Percentiles rank a stretch among this genome's conserved stretches.
phyloP scores from a whole-genome alignment of 805 yeast genomes.

The Yarrowia osloensis region DNA sequence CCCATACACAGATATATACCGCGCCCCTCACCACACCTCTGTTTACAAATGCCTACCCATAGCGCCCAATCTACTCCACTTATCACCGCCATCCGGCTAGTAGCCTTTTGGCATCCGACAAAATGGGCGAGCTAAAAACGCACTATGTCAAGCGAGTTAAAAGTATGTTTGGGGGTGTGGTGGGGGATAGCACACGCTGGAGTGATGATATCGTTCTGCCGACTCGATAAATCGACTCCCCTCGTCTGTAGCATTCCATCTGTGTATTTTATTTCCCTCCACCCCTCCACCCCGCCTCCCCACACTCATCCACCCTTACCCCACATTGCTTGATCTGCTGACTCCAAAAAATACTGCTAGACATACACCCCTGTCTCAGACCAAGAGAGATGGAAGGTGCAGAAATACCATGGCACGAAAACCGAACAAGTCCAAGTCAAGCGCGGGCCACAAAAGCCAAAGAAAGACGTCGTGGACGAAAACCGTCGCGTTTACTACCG shows the following conservation, averaged over 20 bases:
- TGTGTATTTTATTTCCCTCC: not conserved
- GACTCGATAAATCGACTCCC: not conserved
- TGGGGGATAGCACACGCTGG: too few species aligned
- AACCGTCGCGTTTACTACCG: too few species aligned
- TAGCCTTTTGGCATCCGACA: not conserved
- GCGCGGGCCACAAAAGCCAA: not conserved
- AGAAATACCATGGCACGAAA: not conserved
- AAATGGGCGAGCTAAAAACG: not conserved
- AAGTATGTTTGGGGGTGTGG: not conserved
- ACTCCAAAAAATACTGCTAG: not conserved
- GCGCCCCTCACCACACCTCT: too few species aligned
- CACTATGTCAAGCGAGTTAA: not conserved
- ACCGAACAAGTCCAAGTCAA: not conserved
- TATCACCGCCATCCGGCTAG: not conserved
- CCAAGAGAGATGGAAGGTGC: not conserved
- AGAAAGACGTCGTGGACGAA: not conserved
- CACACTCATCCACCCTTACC: not conserved
- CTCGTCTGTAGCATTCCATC: not conserved
- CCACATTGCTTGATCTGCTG: slow-evolving; percentile 17
- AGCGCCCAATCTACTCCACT: not conserved
- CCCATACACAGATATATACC: too few species aligned
- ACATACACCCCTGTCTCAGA: slow-evolving; percentile 1
- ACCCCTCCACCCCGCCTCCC: not conserved
- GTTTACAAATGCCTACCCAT: too few species aligned
- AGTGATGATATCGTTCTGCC: too few species aligned